These are phyloP conservation scores for Alternaria sp. DNA, from an alignment of 2,329 filamentous ascomycete genomes.

Conservation along the genomic window DNA sequence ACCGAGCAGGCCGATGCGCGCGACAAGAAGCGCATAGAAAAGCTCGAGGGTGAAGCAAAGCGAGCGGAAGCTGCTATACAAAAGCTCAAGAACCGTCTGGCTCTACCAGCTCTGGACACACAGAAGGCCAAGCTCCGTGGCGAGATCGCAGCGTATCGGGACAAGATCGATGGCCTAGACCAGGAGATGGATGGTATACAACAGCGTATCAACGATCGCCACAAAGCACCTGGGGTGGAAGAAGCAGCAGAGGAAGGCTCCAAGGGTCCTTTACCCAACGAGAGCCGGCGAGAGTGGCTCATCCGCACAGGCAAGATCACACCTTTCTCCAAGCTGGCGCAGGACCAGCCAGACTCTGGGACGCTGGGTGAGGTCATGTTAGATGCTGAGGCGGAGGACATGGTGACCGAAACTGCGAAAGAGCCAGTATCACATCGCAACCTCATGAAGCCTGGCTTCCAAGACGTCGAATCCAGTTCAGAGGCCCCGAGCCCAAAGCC, in stretches of 20 bases:
- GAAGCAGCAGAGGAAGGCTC: slow-evolving; percentile 53
- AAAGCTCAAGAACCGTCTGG: slow-evolving; percentile 63
- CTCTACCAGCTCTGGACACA: slow-evolving; percentile 60
- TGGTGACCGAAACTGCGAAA: slow-evolving; percentile 54
- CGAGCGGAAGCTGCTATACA: slow-evolving; percentile 71
- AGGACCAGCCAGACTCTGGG: slow-evolving; percentile 68
- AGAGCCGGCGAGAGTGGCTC: slow-evolving; percentile 85
- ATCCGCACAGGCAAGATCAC: slow-evolving; percentile 98
- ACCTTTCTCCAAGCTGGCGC: slow-evolving; percentile 82
- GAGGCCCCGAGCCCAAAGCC: slow-evolving; percentile 39
- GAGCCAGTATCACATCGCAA: slow-evolving; percentile 56
- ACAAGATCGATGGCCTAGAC: slow-evolving; percentile 68
- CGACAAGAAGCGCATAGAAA: slow-evolving; percentile 67
- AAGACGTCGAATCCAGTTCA: slow-evolving; percentile 36
- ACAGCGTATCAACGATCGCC: slow-evolving; percentile 77
- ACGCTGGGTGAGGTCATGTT: slow-evolving; percentile 78
- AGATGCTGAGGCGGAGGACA: slow-evolving; percentile 77
- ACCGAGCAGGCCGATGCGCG: slow-evolving; percentile 68
- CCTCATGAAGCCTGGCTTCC: slow-evolving; percentile 57
- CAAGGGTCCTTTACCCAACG: slow-evolving; percentile 72
- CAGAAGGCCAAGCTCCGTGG: slow-evolving; percentile 65
- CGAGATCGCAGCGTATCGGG: slow-evolving; percentile 70
- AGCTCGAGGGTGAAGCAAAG: slow-evolving; percentile 57
- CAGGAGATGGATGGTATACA: slow-evolving; percentile 82
- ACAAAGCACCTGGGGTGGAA: slow-evolving; percentile 60